phyloP scores from a whole-genome alignment of 202 grass and related monocot genomes.

The Digitaria exilis region DNA sequence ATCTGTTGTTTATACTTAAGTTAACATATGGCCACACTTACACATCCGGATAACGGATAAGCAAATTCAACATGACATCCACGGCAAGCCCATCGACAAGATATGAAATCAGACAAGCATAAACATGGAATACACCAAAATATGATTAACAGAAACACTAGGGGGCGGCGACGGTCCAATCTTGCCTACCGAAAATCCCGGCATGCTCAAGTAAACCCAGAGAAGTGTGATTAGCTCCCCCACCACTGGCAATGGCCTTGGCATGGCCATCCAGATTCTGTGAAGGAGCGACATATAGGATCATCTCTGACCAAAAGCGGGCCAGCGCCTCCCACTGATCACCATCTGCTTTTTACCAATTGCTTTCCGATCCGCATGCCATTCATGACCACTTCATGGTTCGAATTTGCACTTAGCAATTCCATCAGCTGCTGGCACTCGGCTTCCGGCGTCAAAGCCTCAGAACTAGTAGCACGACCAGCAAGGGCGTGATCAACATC shows the following conservation, averaged over 20 bases:
- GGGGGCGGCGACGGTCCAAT: too few species aligned
- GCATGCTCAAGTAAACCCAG: background rate
- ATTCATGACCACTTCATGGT: conserved; percentile 1
- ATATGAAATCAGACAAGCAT: too few species aligned
- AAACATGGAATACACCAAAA: too few species aligned
- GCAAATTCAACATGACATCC: too few species aligned
- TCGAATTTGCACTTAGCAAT: background rate
- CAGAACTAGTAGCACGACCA: too few species aligned
- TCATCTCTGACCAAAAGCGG: background rate
- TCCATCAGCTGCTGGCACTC: background rate
- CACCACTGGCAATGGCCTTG: background rate
- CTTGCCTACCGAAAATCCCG: background rate
- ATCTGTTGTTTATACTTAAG: too few species aligned
- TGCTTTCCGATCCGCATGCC: background rate
- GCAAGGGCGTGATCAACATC: background rate
- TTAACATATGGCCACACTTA: too few species aligned
- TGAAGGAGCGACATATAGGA: background rate
- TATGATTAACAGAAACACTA: too few species aligned
- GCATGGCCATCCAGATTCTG: background rate
- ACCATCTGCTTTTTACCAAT: too few species aligned
- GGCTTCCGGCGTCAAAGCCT: background rate
- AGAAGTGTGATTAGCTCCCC: background rate
- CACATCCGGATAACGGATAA: too few species aligned
- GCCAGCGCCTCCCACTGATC: conserved; percentile 5
- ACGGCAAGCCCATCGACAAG: too few species aligned